phyloP scores from a whole-genome alignment of 176 grass and related monocot genomes.

The Oryza rufipogon region DNA sequence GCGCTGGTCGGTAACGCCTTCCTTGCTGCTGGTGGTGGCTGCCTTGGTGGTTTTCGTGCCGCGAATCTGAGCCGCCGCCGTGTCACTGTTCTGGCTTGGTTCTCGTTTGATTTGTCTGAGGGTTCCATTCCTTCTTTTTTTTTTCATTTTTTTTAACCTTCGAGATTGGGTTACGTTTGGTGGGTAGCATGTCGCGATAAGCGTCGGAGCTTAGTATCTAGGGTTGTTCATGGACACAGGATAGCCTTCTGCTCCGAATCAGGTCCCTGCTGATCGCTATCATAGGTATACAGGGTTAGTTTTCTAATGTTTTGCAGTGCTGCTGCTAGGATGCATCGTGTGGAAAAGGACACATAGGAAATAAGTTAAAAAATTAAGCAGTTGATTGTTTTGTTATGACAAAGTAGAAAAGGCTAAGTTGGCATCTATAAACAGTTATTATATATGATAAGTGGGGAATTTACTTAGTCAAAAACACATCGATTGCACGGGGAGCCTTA shows the following conservation, averaged over 20 bases:
- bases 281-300: not conserved
- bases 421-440: not conserved
- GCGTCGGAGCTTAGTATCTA: not conserved
- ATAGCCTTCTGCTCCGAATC: not conserved
- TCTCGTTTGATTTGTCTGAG: not conserved
- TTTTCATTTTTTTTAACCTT: not conserved
- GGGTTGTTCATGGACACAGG: not conserved
- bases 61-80: slow-evolving; percentile 19
- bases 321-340: not conserved
- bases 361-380: not conserved
- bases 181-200: not conserved
- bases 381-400: slow-evolving; percentile 18
- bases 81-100: not conserved
- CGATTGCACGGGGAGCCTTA: not conserved
- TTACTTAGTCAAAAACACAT: slow-evolving; percentile 20
- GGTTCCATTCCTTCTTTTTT: not conserved
- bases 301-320: not conserved
- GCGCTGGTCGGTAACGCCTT: slow-evolving; percentile 43
- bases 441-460: not conserved
- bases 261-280: not conserved
- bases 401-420: slow-evolving; percentile 29
- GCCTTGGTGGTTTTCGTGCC: not conserved
- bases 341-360: not conserved
- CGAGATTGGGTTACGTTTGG: not conserved
- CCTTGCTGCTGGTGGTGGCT: not conserved